Evolutionary conservation across 2,329 filamentous ascomycete species (phyloP), one percentile per base, ranked within the genome.

Genomic region (Colletotrichum tabaci): DNA sequence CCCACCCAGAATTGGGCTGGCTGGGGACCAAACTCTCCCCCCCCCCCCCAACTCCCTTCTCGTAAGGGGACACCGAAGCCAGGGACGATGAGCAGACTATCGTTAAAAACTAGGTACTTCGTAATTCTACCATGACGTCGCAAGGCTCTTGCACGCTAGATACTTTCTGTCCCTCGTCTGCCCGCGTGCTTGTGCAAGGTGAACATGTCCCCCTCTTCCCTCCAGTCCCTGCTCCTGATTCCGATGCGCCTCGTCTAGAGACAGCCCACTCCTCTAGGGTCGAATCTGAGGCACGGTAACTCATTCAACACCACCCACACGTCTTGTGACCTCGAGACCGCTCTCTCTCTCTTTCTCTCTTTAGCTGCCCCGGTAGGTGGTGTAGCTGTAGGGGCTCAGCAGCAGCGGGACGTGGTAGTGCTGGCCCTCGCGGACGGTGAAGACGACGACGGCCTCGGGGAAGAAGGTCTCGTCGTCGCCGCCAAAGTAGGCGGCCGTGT

Each of bases 361-460:
- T 30, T 84, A 94, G 80, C 91, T 94, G 18, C 94, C 94, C 58
- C 94, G 85, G 82, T 96, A 96, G 12, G 93, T 96, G 50, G 92
- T 93, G 83, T 94, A 96, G 79, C 92, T 93, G 83, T 91, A 95
- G 40, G 93, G 93, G 74, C 92, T 91, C 82, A 96, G 80, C 80
- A 96, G 79, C 78, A 96, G 81, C 55, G 94, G 94, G 3, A 96
- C 93, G 83, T 96, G 94, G 78, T 93, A 96, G 78, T 92, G 90
- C 85, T 93, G 90, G 26, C 86, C 87, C 77, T 84, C 81, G 13
- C 82, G 78, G 26, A 90, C 87, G 60, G 84, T 82, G 72, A 90
- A 89, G 0, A 85, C 84, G 49, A 91, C 85, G 18, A 82, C 81
- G 21, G 88, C 88, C 82, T 89, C 87, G 50, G 90, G 89, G 77